Evolutionary conservation across 1,139 yeast genomes (phyloP).

Genomic region (Zygoascus hellenicus): DNA sequence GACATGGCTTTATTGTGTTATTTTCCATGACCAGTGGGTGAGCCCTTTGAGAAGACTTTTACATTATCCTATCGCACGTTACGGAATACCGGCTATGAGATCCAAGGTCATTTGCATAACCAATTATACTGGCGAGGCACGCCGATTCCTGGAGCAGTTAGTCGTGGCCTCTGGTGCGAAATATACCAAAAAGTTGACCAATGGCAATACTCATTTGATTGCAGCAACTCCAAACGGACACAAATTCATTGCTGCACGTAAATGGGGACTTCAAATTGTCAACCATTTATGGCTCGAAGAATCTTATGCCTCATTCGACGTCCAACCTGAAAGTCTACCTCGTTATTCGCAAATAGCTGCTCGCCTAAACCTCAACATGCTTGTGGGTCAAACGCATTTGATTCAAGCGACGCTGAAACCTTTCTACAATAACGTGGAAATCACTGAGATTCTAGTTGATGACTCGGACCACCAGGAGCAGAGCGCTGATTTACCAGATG

Average conservation of each 20-base stretch:
- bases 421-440: slow-evolving; percentile 35
- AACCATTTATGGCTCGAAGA: slow-evolving; percentile 93
- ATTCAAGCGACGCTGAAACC: slow-evolving; percentile 38
- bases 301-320: slow-evolving; percentile 55
- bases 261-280: slow-evolving; percentile 57
- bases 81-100: slow-evolving; percentile 48
- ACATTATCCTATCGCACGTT: slow-evolving; percentile 63
- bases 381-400: slow-evolving; percentile 49
- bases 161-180: slow-evolving; percentile 67
- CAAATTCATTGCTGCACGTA: slow-evolving; percentile 66
- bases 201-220: slow-evolving; percentile 62
- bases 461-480: not conserved
- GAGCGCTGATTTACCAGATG: not conserved
- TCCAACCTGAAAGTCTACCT: slow-evolving; percentile 41
- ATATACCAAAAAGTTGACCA: slow-evolving; percentile 64
- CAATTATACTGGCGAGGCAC: slow-evolving; percentile 78
- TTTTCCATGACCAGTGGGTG: slow-evolving; percentile 51
- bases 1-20: slow-evolving; percentile 67
- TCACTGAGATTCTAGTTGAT: not conserved
- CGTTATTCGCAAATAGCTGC: slow-evolving; percentile 47
- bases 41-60: slow-evolving; percentile 54
- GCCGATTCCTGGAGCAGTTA: slow-evolving; percentile 63
- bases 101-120: slow-evolving; percentile 59
- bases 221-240: slow-evolving; percentile 65
- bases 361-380: slow-evolving; percentile 38